Evolutionary conservation across 2,329 filamentous ascomycete genomes (phyloP).

Genomic region (Dactylellina parvicollis): DNA sequence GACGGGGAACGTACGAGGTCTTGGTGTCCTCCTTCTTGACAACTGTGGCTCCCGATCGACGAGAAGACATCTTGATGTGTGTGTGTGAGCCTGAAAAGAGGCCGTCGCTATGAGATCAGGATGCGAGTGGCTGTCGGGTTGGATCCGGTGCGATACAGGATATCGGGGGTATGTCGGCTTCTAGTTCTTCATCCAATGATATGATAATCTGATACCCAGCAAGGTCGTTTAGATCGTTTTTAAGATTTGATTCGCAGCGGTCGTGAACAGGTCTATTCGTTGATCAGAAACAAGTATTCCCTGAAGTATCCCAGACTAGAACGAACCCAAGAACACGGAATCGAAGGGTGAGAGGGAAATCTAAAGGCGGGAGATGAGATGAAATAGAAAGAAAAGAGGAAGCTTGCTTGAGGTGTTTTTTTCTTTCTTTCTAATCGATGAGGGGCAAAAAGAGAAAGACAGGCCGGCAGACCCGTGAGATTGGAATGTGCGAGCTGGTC

Average conservation of each 20-base stretch:
- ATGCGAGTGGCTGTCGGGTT: slow-evolving; percentile 13
- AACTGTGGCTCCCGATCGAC: slow-evolving; percentile 42
- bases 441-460: slow-evolving; percentile 46
- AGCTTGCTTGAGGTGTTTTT: slow-evolving; percentile 34
- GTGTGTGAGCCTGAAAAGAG: not conserved
- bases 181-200: slow-evolving; percentile 50
- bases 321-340: slow-evolving; percentile 40
- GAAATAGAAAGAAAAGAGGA: slow-evolving; percentile 42
- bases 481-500: slow-evolving; percentile 47
- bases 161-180: slow-evolving; percentile 28
- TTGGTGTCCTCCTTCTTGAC: slow-evolving; percentile 50
- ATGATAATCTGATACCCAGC: slow-evolving; percentile 5
- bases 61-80: slow-evolving; percentile 41
- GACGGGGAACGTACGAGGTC: slow-evolving; percentile 28
- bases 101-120: slow-evolving; percentile 7
- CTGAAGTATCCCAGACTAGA: slow-evolving; percentile 48
- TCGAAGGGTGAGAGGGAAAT: slow-evolving; percentile 8
- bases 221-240: slow-evolving; percentile 13
- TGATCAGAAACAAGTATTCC: slow-evolving; percentile 41
- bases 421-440: slow-evolving; percentile 7
- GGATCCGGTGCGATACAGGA: slow-evolving; percentile 31
- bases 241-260: slow-evolving; percentile 3
- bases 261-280: slow-evolving; percentile 27
- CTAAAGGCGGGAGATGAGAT: slow-evolving; percentile 36
- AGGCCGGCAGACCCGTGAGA: slow-evolving; percentile 49